phyloP scores from a whole-genome alignment of 768 basidiomycete species.

The Termitomyces sp. region DNA sequence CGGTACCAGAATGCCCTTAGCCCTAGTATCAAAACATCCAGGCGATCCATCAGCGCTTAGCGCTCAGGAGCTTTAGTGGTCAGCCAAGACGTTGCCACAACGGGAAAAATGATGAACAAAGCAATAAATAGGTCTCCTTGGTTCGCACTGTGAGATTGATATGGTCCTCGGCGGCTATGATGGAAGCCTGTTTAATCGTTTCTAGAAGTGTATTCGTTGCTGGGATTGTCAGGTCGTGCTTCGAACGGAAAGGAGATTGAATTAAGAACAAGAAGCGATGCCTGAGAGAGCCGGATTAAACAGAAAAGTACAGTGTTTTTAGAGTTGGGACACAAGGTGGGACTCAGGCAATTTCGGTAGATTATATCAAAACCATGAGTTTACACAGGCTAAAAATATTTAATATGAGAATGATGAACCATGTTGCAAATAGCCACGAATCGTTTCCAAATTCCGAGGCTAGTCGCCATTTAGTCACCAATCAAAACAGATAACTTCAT shows the following conservation, averaged over 20 bases:
- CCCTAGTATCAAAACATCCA: slow-evolving; percentile 64
- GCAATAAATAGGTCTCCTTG: slow-evolving; percentile 2
- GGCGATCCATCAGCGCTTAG: slow-evolving; percentile 59
- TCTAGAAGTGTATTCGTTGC: slow-evolving; percentile 44
- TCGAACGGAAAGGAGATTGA: slow-evolving; percentile 65
- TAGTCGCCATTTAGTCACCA: background rate
- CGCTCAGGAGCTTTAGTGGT: slow-evolving; percentile 63
- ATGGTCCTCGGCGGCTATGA: slow-evolving; percentile 40
- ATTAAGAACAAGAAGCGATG: slow-evolving; percentile 58
- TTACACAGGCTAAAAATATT: slow-evolving; percentile 46
- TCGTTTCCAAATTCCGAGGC: slow-evolving; percentile 9
- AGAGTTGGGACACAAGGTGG: slow-evolving; percentile 21
- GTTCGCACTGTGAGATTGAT: slow-evolving; percentile 52
- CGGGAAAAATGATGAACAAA: background rate
- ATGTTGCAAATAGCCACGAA: slow-evolving; percentile 16
- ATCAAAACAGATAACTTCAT: background rate
- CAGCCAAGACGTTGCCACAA: slow-evolving; percentile 63
- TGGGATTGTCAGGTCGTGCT: slow-evolving; percentile 31
- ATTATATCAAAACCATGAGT: slow-evolving; percentile 54
- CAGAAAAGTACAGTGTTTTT: background rate
- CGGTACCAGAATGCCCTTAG: slow-evolving; percentile 62
- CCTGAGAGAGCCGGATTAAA: slow-evolving; percentile 27
- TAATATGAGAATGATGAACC: slow-evolving; percentile 39
- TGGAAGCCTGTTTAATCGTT: slow-evolving; percentile 48
- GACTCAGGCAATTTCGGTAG: slow-evolving; percentile 43